Evolutionary conservation across 2,329 filamentous ascomycete species (phyloP), one percentile per base, ranked within the genome.

Genomic region (Monilinia vaccinii-corymbosi): DNA sequence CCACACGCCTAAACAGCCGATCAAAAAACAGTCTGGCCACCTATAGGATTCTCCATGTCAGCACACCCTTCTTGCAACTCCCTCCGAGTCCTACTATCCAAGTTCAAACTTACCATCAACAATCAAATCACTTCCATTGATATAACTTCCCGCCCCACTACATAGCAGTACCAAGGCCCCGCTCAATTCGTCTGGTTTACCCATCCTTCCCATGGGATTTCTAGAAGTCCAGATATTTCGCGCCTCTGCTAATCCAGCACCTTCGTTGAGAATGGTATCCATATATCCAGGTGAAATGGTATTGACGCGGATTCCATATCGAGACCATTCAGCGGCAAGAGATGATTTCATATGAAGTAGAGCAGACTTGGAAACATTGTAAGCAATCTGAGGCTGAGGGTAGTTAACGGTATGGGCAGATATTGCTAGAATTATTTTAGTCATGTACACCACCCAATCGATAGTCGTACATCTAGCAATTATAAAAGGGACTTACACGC

Each of bases 241-340:
- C 42, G 79, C 78, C 42, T 76, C 75, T 13, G 77, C 77, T 50
- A 89, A 70, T 0, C 81, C 81, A 9, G 80, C 78, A 0, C 85
- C 85, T 61, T 84, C 84, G 67, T 90, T 91, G 51, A 91, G 50
- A 47, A 71, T 67, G 3, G 69, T 71, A 49, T 71, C 87, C 83
- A 91, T 89, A 66, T 91, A 91, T 0, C 88, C 88, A 0, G 88
- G 88, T 44, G 79, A 84, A 48, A 92, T 78, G 21, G 78, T 82
- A 66, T 92, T 91, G 6, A 88, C 84, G 3, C 85, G 74, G 62
- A 92, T 88, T 0, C 88, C 88, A 69, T 86, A 79, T 1, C 76
- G 73, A 1, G 84, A 85, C 88, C 87, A 91, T 72, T 92, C 88
- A 0, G 84, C 86, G 0, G 87, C 88, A 18, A 91, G 73, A 40